A percentile compares a stretch with the other conserved stretches of the same genome.
These are phyloP conservation scores for Dalechampia spathulata DNA, from an alignment of 441 rosid genomes.

Conservation along the genomic window DNA sequence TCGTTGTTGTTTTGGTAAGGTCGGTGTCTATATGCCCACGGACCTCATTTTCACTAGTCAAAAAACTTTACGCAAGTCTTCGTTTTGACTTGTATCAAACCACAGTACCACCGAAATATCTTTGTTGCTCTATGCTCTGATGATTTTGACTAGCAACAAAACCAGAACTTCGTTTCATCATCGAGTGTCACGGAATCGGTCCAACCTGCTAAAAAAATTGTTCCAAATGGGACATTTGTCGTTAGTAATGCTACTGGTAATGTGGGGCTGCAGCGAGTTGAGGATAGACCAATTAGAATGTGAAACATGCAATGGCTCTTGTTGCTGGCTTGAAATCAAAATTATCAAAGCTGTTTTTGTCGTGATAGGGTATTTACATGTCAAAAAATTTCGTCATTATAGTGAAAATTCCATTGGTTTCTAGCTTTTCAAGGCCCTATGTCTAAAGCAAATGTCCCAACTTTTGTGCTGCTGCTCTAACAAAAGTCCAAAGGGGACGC, in stretches of 20 bases:
- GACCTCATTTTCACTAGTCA: too few species aligned
- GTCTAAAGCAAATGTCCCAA: too few species aligned
- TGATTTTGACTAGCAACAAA: not conserved
- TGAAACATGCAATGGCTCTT: not conserved
- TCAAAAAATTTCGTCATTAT: not conserved
- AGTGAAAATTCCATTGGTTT: too few species aligned
- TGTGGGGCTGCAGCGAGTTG: not conserved
- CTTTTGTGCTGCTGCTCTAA: too few species aligned
- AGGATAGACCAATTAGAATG: not conserved
- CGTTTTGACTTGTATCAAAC: not conserved
- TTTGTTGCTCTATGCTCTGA: not conserved
- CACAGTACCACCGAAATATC: not conserved
- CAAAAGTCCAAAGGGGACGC: too few species aligned
- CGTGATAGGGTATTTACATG: not conserved
- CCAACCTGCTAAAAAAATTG: not conserved
- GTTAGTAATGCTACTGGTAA: not conserved
- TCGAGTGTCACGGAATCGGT: too few species aligned
- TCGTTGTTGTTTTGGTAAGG: not conserved
- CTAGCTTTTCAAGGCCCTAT: too few species aligned
- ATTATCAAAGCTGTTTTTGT: not conserved
- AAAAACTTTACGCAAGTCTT: too few species aligned
- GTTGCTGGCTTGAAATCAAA: not conserved
- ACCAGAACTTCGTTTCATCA: not conserved
- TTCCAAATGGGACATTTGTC: not conserved
- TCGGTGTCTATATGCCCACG: constrained; percentile 3